Base-by-base conservation (phyloP, 1,284 basidiomycete genomes). In the Psilocybe mexicana region DNA sequence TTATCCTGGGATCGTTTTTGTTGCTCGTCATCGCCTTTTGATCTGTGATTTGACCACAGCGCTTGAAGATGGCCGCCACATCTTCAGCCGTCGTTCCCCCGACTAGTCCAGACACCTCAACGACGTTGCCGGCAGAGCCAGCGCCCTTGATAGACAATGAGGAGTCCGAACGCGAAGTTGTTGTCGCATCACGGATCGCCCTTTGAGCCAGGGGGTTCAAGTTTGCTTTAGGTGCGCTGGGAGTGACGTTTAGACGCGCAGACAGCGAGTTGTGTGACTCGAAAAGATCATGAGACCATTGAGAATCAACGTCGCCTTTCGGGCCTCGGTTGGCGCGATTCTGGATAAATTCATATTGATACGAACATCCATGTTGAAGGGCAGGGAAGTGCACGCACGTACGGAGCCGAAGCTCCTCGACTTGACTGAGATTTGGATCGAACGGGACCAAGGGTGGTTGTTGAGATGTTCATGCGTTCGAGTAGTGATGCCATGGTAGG, bases 1-100 rank as follows among this genome's bases (percentile, higher is more conserved):
- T 84, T 49, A 94, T 88, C 2, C 79, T 72, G 6, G 89, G 85
- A 43, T 83, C 79, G 10, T 76, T 72, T 10, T 69, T 70, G 24
- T 74, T 68, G 42, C 70, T 65, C 4, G 75, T 69, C n/a, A 77
- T 70, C 18, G 80, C 70, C 23, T 79, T 80, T 5, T 86, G 79
- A 26, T 79, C 76, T 26, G 82, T 78, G 61, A 94, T 87, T 10
- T 82, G 75, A 2, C 91, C 90, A 65, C 90, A 90, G 18, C 84
- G 84, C 63, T 88, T 87, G 79, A 95, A 95, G 58, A 94, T 94
- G 25, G 90, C 90, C 67, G 86, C 83, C 54, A 94, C 93, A 68
- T 94, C 92, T 35, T 89, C 92, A 24, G 90, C 80, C 2, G 89
- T 93, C 28, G 92, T 94, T 4, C 92, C 93, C 18, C 73, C 74